Conservation (phyloP, 495 filamentous ascomycete genomes). For the Hypoxylon intermedium region DNA sequence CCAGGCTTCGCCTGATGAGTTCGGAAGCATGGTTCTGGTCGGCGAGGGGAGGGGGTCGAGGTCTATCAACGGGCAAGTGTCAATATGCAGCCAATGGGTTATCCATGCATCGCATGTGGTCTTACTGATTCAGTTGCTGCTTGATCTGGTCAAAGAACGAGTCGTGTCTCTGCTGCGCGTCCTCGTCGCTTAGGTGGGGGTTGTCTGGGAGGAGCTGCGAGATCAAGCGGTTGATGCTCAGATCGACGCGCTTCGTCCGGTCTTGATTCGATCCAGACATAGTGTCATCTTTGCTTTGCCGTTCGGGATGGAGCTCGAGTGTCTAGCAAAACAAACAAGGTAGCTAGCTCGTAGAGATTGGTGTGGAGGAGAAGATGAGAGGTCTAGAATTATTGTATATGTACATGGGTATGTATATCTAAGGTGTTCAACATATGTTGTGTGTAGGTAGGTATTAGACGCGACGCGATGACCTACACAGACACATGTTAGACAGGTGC, state of each 20-base stretch:
- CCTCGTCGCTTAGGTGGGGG: constrained; percentile 57
- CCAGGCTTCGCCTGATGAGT: constrained; percentile 84
- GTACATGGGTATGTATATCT: too few relatives aligned
- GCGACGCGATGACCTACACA: too few relatives aligned
- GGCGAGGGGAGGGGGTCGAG: constrained; percentile 45
- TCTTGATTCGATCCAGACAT: constrained; percentile 45
- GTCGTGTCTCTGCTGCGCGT: constrained; percentile 58
- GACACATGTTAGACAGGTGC: too few relatives aligned
- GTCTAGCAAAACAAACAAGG: not conserved
- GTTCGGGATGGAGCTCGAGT: not conserved
- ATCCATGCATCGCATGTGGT: not conserved
- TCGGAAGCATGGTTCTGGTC: constrained; percentile 91
- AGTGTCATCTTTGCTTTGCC: constrained; percentile 38
- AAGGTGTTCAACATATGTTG: too few relatives aligned
- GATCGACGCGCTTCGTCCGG: constrained; percentile 43
- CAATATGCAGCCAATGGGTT: constrained; percentile 3
- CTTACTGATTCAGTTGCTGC: constrained; percentile 57
- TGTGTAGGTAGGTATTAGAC: too few relatives aligned
- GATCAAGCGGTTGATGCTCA: constrained; percentile 65
- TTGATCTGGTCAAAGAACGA: constrained; percentile 59
- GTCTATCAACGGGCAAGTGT: constrained; percentile 31
- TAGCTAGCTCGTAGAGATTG: too few relatives aligned
- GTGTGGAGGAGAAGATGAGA: too few relatives aligned
- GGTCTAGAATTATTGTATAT: too few relatives aligned
- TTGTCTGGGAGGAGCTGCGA: constrained; percentile 59